Evolutionary conservation across 257 asterid species (phyloP).

Genomic region (Striga asiatica): DNA sequence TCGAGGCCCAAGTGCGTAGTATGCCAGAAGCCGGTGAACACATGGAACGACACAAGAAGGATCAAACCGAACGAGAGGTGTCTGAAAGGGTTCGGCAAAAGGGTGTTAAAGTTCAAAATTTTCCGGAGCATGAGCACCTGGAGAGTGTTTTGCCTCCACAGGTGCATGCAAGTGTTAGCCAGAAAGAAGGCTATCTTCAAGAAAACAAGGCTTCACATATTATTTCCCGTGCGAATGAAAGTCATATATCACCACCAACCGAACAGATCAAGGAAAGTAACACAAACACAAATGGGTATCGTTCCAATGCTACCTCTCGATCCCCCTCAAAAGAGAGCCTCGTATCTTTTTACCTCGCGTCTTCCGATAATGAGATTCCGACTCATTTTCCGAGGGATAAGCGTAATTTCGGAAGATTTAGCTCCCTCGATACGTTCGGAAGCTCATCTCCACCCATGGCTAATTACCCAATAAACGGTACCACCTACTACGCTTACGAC

Average conservation of each 20-base stretch:
- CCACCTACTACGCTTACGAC: not conserved
- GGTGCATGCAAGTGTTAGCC: too few species aligned
- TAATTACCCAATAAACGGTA: not conserved
- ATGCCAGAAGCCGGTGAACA: too few species aligned
- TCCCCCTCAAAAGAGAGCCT: constrained; percentile 9
- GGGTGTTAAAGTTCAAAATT: constrained; percentile 10
- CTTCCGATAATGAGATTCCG: not conserved
- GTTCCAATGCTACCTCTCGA: constrained; percentile 18
- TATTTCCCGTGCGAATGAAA: constrained; percentile 16
- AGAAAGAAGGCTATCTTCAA: constrained; percentile 14
- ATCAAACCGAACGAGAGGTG: not conserved
- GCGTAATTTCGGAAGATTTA: not conserved
- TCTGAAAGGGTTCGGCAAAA: not conserved
- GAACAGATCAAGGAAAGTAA: constrained; percentile 11
- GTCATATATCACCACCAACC: too few species aligned
- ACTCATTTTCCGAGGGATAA: not conserved
- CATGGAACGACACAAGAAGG: constrained; percentile 5
- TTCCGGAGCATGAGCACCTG: constrained; percentile 15
- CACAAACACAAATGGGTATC: not conserved
- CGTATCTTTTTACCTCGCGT: not conserved
- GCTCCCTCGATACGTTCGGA: too few species aligned
- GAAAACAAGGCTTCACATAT: constrained; percentile 6
- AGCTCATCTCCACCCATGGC: not conserved
- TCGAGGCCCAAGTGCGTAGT: constrained; percentile 16
- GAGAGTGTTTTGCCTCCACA: constrained; percentile 13